These are phyloP conservation scores for Sporothrix pallida DNA, from an alignment of 2,329 filamentous ascomycete genomes.

Conservation along the genomic window DNA sequence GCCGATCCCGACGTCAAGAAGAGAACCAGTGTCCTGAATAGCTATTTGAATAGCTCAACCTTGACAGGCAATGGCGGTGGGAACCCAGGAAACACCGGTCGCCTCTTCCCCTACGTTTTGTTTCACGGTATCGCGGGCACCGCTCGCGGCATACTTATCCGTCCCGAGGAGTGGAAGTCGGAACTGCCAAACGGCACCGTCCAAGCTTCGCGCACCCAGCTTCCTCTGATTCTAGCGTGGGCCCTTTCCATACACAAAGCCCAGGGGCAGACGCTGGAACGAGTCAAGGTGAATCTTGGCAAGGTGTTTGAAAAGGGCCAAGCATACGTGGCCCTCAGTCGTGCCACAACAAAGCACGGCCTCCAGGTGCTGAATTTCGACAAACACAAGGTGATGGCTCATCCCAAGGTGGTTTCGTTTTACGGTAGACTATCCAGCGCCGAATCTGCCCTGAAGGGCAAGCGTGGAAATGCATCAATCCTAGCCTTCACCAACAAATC, in stretches of 20 bases:
- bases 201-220: conserved; percentile 80
- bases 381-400: conserved; percentile 89
- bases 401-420: conserved; percentile 82
- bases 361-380: conserved; percentile 90
- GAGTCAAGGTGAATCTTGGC: conserved; percentile 92
- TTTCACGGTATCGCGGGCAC: conserved; percentile 82
- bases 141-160: conserved; percentile 76
- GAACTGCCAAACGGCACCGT: conserved; percentile 95
- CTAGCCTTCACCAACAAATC: conserved; percentile 50
- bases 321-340: conserved; percentile 93
- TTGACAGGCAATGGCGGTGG: conserved; percentile 40
- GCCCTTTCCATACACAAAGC: conserved; percentile 98
- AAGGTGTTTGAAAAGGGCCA: conserved; percentile 96
- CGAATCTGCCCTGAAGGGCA: conserved; percentile 52
- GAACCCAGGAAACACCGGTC: conserved; percentile 55
- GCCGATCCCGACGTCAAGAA: conserved; percentile 56
- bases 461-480: conserved; percentile 44
- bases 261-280: conserved; percentile 89
- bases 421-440: conserved; percentile 82
- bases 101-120: conserved; percentile 76
- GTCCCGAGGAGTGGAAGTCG: conserved; percentile 92
- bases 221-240: conserved; percentile 94
- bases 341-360: conserved; percentile 85
- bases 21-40: conserved; percentile 61
- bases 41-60: conserved; percentile 47